A percentile compares a stretch with the other conserved stretches of the same genome.
Conservation (phyloP, 352 stramenopile species). For the Globisporangium yorkense region DNA sequence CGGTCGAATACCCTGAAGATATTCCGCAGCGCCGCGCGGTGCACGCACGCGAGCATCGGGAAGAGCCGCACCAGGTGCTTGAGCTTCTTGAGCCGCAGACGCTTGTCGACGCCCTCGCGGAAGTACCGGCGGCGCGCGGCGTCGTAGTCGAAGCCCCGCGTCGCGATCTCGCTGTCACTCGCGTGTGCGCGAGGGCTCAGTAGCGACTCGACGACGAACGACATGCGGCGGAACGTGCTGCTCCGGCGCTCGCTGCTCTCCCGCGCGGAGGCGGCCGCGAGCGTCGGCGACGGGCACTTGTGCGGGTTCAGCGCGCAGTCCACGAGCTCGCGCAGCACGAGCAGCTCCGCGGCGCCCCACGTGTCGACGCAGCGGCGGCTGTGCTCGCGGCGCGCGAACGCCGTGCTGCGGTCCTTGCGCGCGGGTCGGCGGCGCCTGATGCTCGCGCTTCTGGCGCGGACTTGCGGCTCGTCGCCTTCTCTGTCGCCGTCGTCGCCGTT, state of each 20-base stretch:
- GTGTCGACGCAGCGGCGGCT: constrained; percentile 36
- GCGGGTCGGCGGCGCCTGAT: not conserved
- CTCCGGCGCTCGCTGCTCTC: constrained; percentile 9
- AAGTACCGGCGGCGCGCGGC: constrained; percentile 35
- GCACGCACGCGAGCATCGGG: constrained; percentile 29
- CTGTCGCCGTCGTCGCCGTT: not conserved
- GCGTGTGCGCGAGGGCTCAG: constrained; percentile 1
- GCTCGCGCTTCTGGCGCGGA: not conserved
- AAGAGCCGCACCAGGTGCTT: constrained; percentile 56
- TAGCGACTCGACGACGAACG: constrained; percentile 13
- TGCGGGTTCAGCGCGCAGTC: constrained; percentile 29
- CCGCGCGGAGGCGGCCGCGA: constrained; percentile 7
- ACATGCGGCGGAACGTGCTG: constrained; percentile 13
- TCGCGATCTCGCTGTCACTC: not conserved
- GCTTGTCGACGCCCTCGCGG: constrained; percentile 27
- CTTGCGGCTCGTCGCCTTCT: not conserved
- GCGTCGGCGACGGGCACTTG: constrained; percentile 6
- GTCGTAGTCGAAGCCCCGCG: constrained; percentile 3
- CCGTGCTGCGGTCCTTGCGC: constrained; percentile 10
- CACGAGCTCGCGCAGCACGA: constrained; percentile 48
- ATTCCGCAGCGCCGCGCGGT: constrained; percentile 22
- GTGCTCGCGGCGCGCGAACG: constrained; percentile 14
- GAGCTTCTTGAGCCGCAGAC: constrained; percentile 33
- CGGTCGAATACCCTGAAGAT: constrained; percentile 50
- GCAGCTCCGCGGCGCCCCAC: constrained; percentile 53